phyloP scores from a whole-genome alignment of 257 asterid genomes.

The Solanum rostratum region DNA sequence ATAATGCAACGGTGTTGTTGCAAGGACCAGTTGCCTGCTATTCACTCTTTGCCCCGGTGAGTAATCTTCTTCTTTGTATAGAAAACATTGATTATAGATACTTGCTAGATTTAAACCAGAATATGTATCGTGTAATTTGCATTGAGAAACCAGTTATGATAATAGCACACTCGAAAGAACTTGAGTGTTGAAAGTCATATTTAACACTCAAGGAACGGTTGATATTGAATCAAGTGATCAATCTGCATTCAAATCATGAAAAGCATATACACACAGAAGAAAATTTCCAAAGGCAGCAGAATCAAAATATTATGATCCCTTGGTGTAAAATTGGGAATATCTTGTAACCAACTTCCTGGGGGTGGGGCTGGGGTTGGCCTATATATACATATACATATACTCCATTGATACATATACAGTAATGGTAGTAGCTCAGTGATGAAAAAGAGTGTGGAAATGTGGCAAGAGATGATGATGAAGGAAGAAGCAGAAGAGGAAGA shows the following conservation, averaged over 20 bases:
- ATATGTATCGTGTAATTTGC: too few relatives aligned
- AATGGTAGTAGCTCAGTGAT: not conserved
- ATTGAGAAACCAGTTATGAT: too few relatives aligned
- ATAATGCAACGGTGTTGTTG: too few relatives aligned
- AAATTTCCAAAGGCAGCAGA: not conserved
- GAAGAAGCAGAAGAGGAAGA: slow-evolving; percentile 28
- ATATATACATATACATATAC: not conserved
- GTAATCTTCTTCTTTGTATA: too few relatives aligned
- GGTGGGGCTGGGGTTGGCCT: too few relatives aligned
- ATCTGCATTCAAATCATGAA: not conserved
- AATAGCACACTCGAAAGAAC: too few relatives aligned
- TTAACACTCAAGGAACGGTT: too few relatives aligned
- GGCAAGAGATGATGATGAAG: not conserved
- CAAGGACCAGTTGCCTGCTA: too few relatives aligned
- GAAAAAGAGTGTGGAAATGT: not conserved
- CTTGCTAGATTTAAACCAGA: too few relatives aligned
- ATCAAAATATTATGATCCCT: not conserved
- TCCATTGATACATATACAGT: not conserved
- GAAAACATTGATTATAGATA: too few relatives aligned
- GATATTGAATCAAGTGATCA: not conserved
- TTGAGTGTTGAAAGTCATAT: too few relatives aligned
- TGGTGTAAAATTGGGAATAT: not conserved
- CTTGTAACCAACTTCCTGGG: slow-evolving; percentile 17
- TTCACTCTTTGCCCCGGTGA: too few relatives aligned
- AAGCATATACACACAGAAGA: not conserved